Evolutionary conservation across 352 stramenopile genomes (phyloP), one percentile per base, ranked within the genome.

Genomic region (Globisporangium spinosum): DNA sequence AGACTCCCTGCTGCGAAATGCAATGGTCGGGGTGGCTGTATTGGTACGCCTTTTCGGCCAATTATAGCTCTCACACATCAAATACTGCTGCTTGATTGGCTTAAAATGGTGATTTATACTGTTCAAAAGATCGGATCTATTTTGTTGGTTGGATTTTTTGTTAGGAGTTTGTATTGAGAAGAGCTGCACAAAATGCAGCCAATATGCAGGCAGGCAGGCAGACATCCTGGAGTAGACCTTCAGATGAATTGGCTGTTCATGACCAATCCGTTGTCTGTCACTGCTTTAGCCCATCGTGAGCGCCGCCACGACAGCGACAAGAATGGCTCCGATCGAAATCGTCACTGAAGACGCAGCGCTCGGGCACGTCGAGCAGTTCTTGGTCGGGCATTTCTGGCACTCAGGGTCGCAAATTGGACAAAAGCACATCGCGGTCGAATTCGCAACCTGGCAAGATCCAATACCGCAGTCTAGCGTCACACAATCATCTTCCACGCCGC

Each of bases 401-500:
- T 75, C 68, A 15, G 74, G 72, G 22, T 57, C 40, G 62, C 76
- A 83, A 55, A 76, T 68, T 20, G 66, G 66, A 29, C 77, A 84
- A 65, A 71, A 71, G 69, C 77, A 83, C 15, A 70, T 67, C 0
- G 63, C 74, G 6, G n/a, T 22, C 1, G 62, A 74, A 40, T 65
- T 67, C 58, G 76, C 78, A 20, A 72, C 17, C 22, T 70, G 65
- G 55, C 77, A 83, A 10, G 10, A 67, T 3, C 77, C 77, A 4
- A 51, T 57, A 29, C 72, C 70, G 25, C 77, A 84, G 27, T 64
- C 57, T 32, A 60, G 66, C 58, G 53, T 76, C 47, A 72, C 76
- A 59, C 77, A 84, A 17, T 40, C 38, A 27, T 84, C 77, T 27
- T 84, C 77, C 0, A 73, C 78, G 56, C 73, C 79, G 53, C 79